Evolutionary conservation across 164 flowering plant species (phyloP), one percentile per base, ranked within the genome.

Genomic region (Brasenia schreberi): DNA sequence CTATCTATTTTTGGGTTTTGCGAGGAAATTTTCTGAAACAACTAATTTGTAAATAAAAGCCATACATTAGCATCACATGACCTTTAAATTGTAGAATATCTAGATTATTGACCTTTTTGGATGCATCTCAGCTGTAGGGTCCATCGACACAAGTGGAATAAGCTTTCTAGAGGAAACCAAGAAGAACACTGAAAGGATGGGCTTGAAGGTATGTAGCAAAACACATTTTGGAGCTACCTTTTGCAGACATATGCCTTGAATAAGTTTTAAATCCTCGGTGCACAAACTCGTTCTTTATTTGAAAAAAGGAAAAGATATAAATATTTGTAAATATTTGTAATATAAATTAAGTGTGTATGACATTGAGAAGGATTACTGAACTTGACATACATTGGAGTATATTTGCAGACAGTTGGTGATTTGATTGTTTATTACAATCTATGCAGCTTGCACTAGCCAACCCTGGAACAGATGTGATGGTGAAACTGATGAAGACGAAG

Each of bases 101-200:
- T 5, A 16, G 39, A 14, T 61, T 18, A 19, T 59, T 14, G 58
- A 6, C 42, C 18, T 33, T 27, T 18, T 18, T 12, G 16, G 61
- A 56, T 27, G 23, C 11, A 12, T 33, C 7, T 11, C 86, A 92
- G 96, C 86, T 52, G 84, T 85, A 5, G 80, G 83, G 6, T 78
- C 77, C 79, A 88, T 92, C 23, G 98, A 92, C 60, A 85, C 98
- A 5, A 88, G 98, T 59, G 98, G 96, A 6, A 81, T 87, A 59
- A 80, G 82, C 79, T 83, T 85, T 87, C 76, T 92, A 5, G 84
- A 81, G 52, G 96, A 92, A 72, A 69, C 85, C 5, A 81, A 84
- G 78, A 88, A 83, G 68, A 78, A 14, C 7, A 12, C 70, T 1
- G 86, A 90, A 4, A 72, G 81, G 74, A 77, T 77, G 65, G 84